phyloP scores from a whole-genome alignment of 768 basidiomycete species.

The Lactarius indigo region DNA sequence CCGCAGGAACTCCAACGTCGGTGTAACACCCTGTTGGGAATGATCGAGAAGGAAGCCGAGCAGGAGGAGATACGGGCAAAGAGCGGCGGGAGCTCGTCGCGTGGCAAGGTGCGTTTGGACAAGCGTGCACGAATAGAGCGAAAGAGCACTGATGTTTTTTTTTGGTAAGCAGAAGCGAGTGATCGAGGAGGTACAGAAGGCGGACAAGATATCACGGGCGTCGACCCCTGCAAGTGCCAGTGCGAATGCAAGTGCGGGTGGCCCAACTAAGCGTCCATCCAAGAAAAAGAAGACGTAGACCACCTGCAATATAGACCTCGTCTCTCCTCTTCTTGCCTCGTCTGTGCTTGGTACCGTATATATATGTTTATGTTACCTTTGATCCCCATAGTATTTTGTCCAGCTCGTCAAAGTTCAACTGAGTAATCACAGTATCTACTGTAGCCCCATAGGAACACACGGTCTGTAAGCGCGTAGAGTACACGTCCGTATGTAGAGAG shows the following conservation, averaged over 20 bases:
- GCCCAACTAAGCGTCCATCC: conserved; percentile 46
- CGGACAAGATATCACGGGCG: conserved; percentile 49
- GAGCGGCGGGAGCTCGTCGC: conserved; percentile 38
- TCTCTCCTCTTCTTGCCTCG: background rate
- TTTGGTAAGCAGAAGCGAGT: conserved; percentile 56
- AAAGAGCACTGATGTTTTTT: conserved; percentile 2
- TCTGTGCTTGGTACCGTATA: background rate
- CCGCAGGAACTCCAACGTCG: conserved; percentile 85
- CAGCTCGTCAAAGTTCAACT: background rate
- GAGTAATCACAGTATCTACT: background rate
- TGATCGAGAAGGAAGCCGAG: conserved; percentile 91
- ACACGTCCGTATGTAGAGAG: background rate
- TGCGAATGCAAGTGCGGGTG: conserved; percentile 42
- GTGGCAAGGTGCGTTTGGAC: conserved; percentile 55
- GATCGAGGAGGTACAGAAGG: conserved; percentile 61
- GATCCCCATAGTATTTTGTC: background rate
- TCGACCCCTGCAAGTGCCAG: conserved; percentile 54
- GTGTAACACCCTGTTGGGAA: conserved; percentile 80
- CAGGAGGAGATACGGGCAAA: conserved; percentile 67
- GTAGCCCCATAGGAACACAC: background rate
- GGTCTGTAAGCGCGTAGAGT: background rate
- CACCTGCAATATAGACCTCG: background rate
- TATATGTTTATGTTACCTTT: background rate
- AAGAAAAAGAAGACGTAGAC: conserved; percentile 67
- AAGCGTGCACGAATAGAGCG: no score